Conservation (phyloP, 2,329 filamentous ascomycete genomes). For the Trichophyton benhamiae region DNA sequence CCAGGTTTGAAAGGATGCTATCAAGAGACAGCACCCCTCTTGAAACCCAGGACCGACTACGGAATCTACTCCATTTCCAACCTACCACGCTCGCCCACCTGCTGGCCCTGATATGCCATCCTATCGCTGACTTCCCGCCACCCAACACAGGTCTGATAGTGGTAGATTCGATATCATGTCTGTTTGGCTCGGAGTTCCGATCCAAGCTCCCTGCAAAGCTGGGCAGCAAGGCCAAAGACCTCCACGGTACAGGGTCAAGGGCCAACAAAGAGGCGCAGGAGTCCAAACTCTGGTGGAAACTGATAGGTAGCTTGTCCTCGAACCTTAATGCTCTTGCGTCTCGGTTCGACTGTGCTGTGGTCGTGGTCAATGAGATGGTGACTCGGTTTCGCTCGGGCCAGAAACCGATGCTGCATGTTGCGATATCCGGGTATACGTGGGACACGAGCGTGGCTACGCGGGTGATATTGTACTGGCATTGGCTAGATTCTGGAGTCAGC, state of each 20-base stretch:
- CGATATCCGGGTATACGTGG: slow-evolving; percentile 66
- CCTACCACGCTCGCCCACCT: slow-evolving; percentile 50
- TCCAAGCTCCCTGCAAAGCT: slow-evolving; percentile 26
- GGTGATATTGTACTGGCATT: slow-evolving; percentile 69
- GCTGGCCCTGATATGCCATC: slow-evolving; percentile 59
- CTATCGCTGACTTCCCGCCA: slow-evolving; percentile 53
- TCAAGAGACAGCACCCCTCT: slow-evolving; percentile 8
- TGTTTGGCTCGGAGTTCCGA: slow-evolving; percentile 67
- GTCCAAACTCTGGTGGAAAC: slow-evolving; percentile 34
- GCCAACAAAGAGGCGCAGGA: slow-evolving; percentile 8
- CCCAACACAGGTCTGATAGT: slow-evolving; percentile 55
- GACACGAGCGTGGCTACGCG: slow-evolving; percentile 63
- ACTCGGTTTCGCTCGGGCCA: slow-evolving; percentile 62
- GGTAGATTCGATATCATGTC: slow-evolving; percentile 63
- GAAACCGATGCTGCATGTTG: slow-evolving; percentile 57
- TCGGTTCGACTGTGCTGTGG: slow-evolving; percentile 57
- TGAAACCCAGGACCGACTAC: not conserved
- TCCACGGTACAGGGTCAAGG: slow-evolving; percentile 19
- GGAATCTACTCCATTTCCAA: slow-evolving; percentile 44
- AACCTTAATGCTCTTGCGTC: slow-evolving; percentile 59
- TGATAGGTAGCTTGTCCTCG: slow-evolving; percentile 54
- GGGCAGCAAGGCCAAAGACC: slow-evolving; percentile 24
- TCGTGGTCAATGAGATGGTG: slow-evolving; percentile 67
- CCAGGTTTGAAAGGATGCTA: slow-evolving; percentile 40
- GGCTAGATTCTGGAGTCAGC: slow-evolving; percentile 35